Evolutionary conservation across 257 asterid genomes (phyloP).

Genomic region (Solanum corneliomulleri): DNA sequence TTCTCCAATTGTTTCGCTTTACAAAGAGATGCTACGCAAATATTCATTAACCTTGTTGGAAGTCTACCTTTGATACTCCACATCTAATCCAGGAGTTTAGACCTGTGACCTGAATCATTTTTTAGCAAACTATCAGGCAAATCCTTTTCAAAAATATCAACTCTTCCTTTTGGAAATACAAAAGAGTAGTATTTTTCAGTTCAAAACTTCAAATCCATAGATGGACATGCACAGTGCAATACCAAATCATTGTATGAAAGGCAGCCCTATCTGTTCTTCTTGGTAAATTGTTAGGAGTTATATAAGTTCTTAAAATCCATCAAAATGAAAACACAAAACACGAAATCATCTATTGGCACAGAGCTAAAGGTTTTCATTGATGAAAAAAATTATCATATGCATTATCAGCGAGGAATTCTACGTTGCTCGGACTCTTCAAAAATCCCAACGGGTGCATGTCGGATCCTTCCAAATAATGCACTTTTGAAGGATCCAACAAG

Average conservation of each 20-base stretch:
- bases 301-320: not conserved
- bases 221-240: not conserved
- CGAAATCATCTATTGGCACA: not conserved
- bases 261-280: not conserved
- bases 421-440: not conserved
- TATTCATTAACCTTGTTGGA: constrained; percentile 68
- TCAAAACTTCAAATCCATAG: not conserved
- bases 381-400: not conserved
- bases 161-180: not conserved
- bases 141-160: not conserved
- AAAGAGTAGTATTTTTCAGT: not conserved
- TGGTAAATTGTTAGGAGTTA: not conserved
- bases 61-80: constrained; percentile 43
- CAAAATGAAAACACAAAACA: not conserved
- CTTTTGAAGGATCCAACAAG: not conserved
- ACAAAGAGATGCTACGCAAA: constrained; percentile 73
- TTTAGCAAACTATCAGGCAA: not conserved
- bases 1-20: constrained; percentile 61
- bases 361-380: not conserved
- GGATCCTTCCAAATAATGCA: not conserved
- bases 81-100: constrained; percentile 16
- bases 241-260: not conserved
- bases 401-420: not conserved
- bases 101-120: not conserved
- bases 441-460: not conserved